Base-by-base conservation (phyloP, 2,329 filamentous ascomycete genomes). In the Zelopaecilomyces penicillatus region DNA sequence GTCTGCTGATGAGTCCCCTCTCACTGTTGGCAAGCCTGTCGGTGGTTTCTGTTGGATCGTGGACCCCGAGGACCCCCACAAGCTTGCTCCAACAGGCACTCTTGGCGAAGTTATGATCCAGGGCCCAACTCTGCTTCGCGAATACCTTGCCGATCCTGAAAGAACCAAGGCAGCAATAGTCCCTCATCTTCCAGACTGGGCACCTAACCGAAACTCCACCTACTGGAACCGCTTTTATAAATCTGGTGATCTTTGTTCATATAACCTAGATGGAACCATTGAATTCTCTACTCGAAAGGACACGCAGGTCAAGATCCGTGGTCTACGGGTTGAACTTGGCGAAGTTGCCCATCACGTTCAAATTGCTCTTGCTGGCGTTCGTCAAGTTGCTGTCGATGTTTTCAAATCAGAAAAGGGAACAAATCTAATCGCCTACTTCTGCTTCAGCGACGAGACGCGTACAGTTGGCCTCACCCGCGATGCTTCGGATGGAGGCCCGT, bases 281-380 rank as follows among this genome's bases (percentile, higher is more conserved):
- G 51, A 64, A 0, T 72, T 67, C 42, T 55, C 73, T 37, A 74
- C 74, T 35, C 64, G 76, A 19, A 75, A 74, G 49, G 75, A 80
- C 50, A 67, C 67, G 0, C 75, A 79, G 53, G 67, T 79, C 40
- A 80, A 80, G 55, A 56, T 80, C 7, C 65, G 69, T 29, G 80
- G 79, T 27, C 77, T 69, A 46, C 58, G 74, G 43, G 64, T 76
- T 41, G 79, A 73, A 59, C 62, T 74, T 8, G 51, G 43, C 6
- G 53, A 54, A 32, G 45, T 56, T 10, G 52, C 56, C 30, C 43
- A 48, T 19, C 36, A 45, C 11, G 34, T 49, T 9, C 41, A 34
- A 9, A 38, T 37, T n/a, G 37, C 33, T 19, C 27, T 47, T 12
- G 2, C 30, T 30, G 39, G 10, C 4, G 42, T 31, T 10, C 29